Evolutionary conservation across 768 basidiomycete genomes (phyloP), one percentile per base, ranked within the genome.

Genomic region (Nidularia pulvinata): DNA sequence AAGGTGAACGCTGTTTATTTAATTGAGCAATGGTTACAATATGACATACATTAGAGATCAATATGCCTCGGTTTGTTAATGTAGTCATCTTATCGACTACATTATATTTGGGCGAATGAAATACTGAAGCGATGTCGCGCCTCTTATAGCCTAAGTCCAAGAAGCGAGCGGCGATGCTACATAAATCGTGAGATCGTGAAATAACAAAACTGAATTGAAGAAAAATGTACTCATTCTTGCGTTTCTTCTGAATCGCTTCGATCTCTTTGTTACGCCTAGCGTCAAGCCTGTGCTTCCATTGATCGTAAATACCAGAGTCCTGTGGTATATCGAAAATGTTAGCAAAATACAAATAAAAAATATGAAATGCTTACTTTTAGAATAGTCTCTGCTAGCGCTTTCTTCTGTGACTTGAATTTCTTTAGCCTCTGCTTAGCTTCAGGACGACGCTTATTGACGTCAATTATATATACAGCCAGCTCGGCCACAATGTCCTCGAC

Each of bases 381-480:
- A 44, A 68, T 55, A 4, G 42, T 22, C 5, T 46, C 42, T n/a
- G 64, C 60, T 2, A 57, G 35, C 10, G 55, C 54, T 10, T 48
- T 36, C 45, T 61, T 55, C 32, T 60, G 56, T 16, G 22, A 32
- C 35, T 57, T 61, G 46, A 70, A 69, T 6, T 64, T 61, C 10
- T 64, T 55, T n/a, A 69, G 35, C 14, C 56, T 59, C 39, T 66
- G 55, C 10, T 64, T 53, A 0, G 73, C 68, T 13, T 62, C 60
- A 1, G 56, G 52, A 1, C 54, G 51, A n/a, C 63, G 57, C 48
- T 57, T 48, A 22, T 61, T 49, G 7, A 65, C 48, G 48, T 61
- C 58, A 11, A 61, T 55, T 19, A 63, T 52, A 7, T 60, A 55
- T 0, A 2, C 50, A 0, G 32, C 61, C n/a, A 66, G 57, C 33